Base-by-base conservation (phyloP, 1,139 yeast species). In the Arxiozyma heterogenica region DNA sequence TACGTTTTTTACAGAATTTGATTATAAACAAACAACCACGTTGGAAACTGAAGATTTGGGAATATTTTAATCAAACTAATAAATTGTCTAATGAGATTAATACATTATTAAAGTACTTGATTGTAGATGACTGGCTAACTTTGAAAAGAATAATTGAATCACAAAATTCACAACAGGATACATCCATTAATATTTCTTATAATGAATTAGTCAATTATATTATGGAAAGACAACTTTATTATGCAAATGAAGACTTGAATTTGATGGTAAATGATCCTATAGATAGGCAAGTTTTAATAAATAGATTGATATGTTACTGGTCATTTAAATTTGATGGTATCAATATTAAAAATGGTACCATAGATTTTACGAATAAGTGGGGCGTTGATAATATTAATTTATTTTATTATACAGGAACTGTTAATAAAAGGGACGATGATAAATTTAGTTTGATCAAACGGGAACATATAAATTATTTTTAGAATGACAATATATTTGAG, bases 91-190 rank as follows among this genome's bases (percentile, higher is more conserved):
- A 64, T 44, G 43, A 55, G 2, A 46, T 66, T 25, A 53, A 54
- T 27, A 51, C 51, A 9, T 51, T 60, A 22, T 59, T 63, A 47
- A 68, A 67, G 51, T 64, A 64, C 47, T 43, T 62, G 20, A 56
- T 61, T 27, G 57, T 67, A 30, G 70, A 67, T 52, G 70, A 67
- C 54, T 64, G 69, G 65, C 53, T 65, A 21, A 53, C 64, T 18
- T 41, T 67, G 22, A 57, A 56, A 43, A 45, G 54, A 18, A 53
- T 66, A 4, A 47, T 61, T 15, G 49, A 50, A 27, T 49, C 7
- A 48, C 53, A 1, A 49, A 52, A 7, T 43, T 47, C 4, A 46
- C 39, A 34, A 6, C 17, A 47, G 23, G 23, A 47, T 51, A 6
- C 21, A 1, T 34, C 38, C 1, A 22, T 50, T 1, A 47, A 25